These are phyloP conservation scores for Aegilops sharonensis DNA, from an alignment of 176 grass and related monocot species.

Conservation along the genomic window DNA sequence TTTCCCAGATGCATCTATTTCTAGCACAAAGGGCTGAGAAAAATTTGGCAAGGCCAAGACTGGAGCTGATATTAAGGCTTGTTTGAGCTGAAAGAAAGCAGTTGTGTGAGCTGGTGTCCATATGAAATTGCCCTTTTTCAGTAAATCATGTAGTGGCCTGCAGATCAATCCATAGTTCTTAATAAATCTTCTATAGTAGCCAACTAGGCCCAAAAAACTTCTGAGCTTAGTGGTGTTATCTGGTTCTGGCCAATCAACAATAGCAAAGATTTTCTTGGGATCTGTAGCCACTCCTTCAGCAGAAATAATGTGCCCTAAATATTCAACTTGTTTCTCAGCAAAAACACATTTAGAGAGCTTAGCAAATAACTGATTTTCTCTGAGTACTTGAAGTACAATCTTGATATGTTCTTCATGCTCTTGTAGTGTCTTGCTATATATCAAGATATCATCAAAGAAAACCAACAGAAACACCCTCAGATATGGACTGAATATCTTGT, in stretches of 20 bases:
- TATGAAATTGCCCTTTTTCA: no score
- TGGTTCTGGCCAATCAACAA: not conserved
- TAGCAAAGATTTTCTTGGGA: not conserved
- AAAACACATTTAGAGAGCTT: not conserved
- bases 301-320: not conserved
- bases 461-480: not conserved
- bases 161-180: not conserved
- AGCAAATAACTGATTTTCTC: not conserved
- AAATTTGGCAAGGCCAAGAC: no score
- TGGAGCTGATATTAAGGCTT: no score
- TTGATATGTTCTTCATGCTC: not conserved
- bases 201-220: not conserved
- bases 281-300: not conserved
- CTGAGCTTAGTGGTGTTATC: not conserved
- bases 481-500: not conserved
- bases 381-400: not conserved
- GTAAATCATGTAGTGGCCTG: not conserved
- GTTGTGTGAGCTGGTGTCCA: no score
- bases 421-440: no score
- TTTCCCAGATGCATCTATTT: not conserved
- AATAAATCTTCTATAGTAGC: not conserved
- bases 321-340: not conserved
- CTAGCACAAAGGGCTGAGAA: no score
- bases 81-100: no score
- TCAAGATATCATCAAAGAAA: not conserved